phyloP scores from a whole-genome alignment of 768 basidiomycete genomes.

The Lyophyllum decastes region DNA sequence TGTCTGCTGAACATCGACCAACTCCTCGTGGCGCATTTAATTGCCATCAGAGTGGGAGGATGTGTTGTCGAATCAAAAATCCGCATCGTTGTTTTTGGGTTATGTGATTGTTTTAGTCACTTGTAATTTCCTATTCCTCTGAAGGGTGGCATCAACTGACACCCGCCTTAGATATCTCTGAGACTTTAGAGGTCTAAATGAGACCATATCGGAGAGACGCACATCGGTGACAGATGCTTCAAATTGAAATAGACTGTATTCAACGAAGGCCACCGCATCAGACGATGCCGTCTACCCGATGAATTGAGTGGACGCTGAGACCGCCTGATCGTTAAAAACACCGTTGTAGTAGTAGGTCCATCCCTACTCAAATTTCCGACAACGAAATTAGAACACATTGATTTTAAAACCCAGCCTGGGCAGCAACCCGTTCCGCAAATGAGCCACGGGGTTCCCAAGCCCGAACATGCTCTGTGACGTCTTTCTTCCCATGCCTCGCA shows the following conservation, averaged over 20 bases:
- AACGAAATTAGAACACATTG: neutral
- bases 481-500: conserved; percentile 23
- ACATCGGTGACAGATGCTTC: neutral
- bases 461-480: conserved; percentile 31
- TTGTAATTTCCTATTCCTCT: no score
- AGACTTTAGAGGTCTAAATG: neutral
- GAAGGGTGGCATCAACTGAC: no score
- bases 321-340: neutral
- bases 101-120: no score
- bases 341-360: no score
- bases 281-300: neutral
- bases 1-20: no score
- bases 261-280: neutral
- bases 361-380: no score
- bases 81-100: no score
- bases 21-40: no score
- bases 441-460: conserved; percentile 74
- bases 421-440: conserved; percentile 61
- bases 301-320: neutral
- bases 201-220: no score
- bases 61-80: no score
- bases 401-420: conserved; percentile 59
- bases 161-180: neutral
- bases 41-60: no score
- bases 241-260: neutral